Evolutionary conservation across 352 stramenopile species (phyloP).

Genomic region (Phytophthora macrochlamydospora): DNA sequence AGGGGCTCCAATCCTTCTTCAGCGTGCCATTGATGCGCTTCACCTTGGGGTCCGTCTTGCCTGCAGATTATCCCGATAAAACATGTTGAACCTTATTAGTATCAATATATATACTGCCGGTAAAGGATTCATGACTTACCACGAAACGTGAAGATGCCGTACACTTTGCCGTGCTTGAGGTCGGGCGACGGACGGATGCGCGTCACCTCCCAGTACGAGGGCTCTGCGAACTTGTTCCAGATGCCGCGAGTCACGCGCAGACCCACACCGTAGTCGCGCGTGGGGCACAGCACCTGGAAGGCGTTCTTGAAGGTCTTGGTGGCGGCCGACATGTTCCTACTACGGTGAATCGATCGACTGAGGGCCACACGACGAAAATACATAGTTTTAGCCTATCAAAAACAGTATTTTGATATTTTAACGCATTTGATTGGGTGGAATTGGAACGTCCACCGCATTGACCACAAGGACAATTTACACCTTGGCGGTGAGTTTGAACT

Average conservation of each 20-base stretch:
- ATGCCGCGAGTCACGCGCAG: slow-evolving; percentile 73
- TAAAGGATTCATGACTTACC: slow-evolving; percentile 43
- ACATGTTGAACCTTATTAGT: too few relatives aligned
- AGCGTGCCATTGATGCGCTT: slow-evolving; percentile 82
- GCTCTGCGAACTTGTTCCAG: slow-evolving; percentile 76
- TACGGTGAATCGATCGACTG: slow-evolving; percentile 4
- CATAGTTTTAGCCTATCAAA: slow-evolving; percentile 23
- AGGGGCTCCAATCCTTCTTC: slow-evolving; percentile 73
- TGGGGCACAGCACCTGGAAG: slow-evolving; percentile 76
- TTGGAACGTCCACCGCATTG: slow-evolving; percentile 1
- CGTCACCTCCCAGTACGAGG: slow-evolving; percentile 85
- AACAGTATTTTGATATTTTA: slow-evolving; percentile 4
- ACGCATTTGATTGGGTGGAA: slow-evolving; percentile 16
- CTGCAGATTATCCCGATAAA: slow-evolving; percentile 20
- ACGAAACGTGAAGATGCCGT: slow-evolving; percentile 80
- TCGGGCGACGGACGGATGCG: slow-evolving; percentile 71
- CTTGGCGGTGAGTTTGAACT: slow-evolving; percentile 67
- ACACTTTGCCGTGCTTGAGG: slow-evolving; percentile 89
- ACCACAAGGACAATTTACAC: slow-evolving; percentile 25
- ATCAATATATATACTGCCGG: slow-evolving; percentile 5
- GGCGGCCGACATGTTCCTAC: slow-evolving; percentile 37
- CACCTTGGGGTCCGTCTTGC: slow-evolving; percentile 67
- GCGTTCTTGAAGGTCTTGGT: slow-evolving; percentile 63
- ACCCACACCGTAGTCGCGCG: slow-evolving; percentile 74
- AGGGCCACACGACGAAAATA: slow-evolving; percentile 9